Percentiles rank a stretch among this genome's conserved stretches.
Evolutionary conservation across 306 rosid species (phyloP).

Genomic region (Amphicarpaea edgeworthii): DNA sequence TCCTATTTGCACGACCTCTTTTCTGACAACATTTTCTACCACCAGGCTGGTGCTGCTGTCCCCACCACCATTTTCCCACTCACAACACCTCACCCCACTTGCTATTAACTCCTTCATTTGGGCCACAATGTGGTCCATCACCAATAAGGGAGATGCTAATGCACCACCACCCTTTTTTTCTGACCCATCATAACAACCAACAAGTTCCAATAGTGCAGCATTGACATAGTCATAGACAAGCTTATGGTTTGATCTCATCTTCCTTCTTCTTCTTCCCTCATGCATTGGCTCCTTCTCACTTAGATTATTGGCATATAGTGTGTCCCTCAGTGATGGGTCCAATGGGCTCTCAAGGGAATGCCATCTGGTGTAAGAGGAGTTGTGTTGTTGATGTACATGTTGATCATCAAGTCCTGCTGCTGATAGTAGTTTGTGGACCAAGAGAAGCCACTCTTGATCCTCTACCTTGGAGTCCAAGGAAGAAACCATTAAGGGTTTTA

Average conservation of each 20-base stretch:
- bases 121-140: conserved; percentile 75
- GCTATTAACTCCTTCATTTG: conserved; percentile 73
- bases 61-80: conserved; percentile 57
- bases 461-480: conserved; percentile 62
- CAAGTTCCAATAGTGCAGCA: conserved; percentile 65
- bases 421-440: conserved; percentile 71
- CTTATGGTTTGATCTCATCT: conserved; percentile 69
- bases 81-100: conserved; percentile 61
- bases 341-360: conserved; percentile 78
- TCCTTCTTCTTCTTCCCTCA: conserved; percentile 81
- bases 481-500: conserved; percentile 59
- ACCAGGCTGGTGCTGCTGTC: conserved; percentile 70
- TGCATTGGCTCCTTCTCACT: conserved; percentile 63
- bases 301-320: conserved; percentile 53
- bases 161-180: conserved; percentile 45
- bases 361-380: conserved; percentile 62
- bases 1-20: conserved; percentile 72
- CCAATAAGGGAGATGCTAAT: conserved; percentile 45
- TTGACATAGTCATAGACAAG: conserved; percentile 83
- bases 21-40: conserved; percentile 75
- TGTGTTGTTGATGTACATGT: no score
- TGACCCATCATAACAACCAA: conserved; percentile 58
- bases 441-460: conserved; percentile 71
- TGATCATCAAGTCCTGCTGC: conserved; percentile 69
- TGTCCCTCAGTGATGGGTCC: conserved; percentile 85